phyloP scores from a whole-genome alignment of 345 rosid species.

The Laguncularia racemosa region DNA sequence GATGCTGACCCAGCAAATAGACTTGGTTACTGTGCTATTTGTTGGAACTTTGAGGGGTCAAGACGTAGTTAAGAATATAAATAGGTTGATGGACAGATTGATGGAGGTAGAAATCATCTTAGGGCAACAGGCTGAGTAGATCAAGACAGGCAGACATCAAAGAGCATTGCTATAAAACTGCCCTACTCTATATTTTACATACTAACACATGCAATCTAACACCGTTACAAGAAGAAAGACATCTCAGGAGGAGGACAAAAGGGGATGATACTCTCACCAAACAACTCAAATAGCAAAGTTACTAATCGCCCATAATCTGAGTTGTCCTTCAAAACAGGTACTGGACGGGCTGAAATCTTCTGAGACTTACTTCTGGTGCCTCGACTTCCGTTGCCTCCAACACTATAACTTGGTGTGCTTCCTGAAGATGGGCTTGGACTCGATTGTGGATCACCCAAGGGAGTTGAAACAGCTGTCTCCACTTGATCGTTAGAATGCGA shows the following conservation, averaged over 20 bases:
- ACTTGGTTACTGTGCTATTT: background rate
- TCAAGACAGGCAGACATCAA: background rate
- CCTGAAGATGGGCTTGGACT: slow-evolving; percentile 34
- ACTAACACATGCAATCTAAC: slow-evolving; percentile 6
- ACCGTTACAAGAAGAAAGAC: slow-evolving; percentile 55
- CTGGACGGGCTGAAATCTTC: slow-evolving; percentile 42
- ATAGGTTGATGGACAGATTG: background rate
- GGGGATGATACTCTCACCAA: slow-evolving; percentile 64
- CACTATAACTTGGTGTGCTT: slow-evolving; percentile 20
- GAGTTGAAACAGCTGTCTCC: slow-evolving; percentile 24
- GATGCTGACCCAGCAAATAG: background rate
- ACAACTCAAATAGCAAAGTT: slow-evolving; percentile 52
- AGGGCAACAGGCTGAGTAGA: slow-evolving; percentile 2
- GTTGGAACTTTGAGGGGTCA: background rate
- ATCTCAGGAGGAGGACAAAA: slow-evolving; percentile 76
- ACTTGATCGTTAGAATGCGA: slow-evolving; percentile 31
- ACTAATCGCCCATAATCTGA: slow-evolving; percentile 57
- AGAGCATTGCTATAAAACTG: background rate
- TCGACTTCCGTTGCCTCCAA: slow-evolving; percentile 14
- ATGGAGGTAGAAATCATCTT: background rate
- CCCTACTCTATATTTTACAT: slow-evolving; percentile 1
- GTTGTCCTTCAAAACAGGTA: slow-evolving; percentile 78
- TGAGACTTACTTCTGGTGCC: slow-evolving; percentile 16
- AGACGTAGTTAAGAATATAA: background rate
- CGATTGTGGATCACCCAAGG: slow-evolving; percentile 23